phyloP scores from a whole-genome alignment of 2,329 filamentous ascomycete genomes.

The Trichoderma harzianum region DNA sequence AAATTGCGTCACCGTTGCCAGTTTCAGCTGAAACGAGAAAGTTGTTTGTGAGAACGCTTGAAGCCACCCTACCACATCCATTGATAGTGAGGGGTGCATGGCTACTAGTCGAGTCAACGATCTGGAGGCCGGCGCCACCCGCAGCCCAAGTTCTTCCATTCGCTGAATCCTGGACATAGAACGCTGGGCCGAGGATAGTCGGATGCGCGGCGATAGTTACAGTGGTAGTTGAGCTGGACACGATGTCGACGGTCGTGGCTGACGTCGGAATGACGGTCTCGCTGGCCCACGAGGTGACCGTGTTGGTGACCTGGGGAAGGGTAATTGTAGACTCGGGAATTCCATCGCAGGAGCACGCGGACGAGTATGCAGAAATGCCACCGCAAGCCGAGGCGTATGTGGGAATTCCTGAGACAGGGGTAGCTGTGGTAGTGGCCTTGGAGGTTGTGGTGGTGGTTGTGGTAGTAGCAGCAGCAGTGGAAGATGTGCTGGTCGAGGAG shows the following conservation, averaged over 20 bases:
- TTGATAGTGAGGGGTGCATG: neutral
- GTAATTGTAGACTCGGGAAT: neutral
- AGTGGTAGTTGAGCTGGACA: neutral
- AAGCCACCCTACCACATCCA: neutral
- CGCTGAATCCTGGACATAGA: neutral
- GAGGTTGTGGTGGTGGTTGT: neutral
- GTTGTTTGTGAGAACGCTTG: neutral
- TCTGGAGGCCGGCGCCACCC: neutral
- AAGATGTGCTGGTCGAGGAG: neutral
- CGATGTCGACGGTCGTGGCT: neutral
- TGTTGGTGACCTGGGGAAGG: neutral
- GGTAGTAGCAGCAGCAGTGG: neutral
- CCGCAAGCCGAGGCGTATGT: neutral
- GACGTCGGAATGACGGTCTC: neutral
- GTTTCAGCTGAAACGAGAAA: neutral
- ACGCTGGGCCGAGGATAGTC: neutral
- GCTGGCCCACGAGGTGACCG: neutral
- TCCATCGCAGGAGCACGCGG: neutral
- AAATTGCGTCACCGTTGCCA: neutral
- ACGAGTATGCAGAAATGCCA: neutral
- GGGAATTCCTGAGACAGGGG: neutral
- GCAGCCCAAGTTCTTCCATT: neutral
- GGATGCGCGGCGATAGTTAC: neutral
- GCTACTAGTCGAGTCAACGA: neutral
- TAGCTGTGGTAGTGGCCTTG: neutral